Percentiles rank a stretch among this genome's conserved stretches.
Evolutionary conservation across 2,329 filamentous ascomycete genomes (phyloP).

Genomic region (Colletotrichum sp.): DNA sequence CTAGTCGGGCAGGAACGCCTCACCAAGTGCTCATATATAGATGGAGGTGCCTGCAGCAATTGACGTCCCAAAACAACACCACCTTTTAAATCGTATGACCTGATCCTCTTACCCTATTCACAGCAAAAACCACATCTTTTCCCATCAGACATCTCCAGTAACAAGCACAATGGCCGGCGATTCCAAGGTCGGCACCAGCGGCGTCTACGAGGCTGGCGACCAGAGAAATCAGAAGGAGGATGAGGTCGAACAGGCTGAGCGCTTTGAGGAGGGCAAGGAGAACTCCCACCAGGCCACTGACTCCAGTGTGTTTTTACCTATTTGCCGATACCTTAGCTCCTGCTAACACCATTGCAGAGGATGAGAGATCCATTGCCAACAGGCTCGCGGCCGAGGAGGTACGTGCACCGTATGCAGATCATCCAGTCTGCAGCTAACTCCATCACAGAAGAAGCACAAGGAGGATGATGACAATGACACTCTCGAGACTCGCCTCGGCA

Average conservation of each 20-base stretch:
- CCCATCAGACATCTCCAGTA: not conserved
- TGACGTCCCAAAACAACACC: not conserved
- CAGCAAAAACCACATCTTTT: not conserved
- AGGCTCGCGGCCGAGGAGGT: conserved; percentile 68
- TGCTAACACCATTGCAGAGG: conserved; percentile 53
- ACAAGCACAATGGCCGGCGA: conserved; percentile 37
- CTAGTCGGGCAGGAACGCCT: not conserved
- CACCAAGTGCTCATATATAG: not conserved
- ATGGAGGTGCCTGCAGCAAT: too few species aligned
- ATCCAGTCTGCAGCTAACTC: not conserved
- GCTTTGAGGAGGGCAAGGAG: conserved; percentile 74
- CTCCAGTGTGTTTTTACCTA: conserved; percentile 62
- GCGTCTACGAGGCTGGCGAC: conserved; percentile 77
- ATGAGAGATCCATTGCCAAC: conserved; percentile 74
- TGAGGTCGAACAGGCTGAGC: conserved; percentile 47
- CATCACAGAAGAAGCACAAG: conserved; percentile 6
- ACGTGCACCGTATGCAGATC: conserved; percentile 25
- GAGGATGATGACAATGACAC: conserved; percentile 33
- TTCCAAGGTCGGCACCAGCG: conserved; percentile 69
- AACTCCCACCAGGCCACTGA: conserved; percentile 73
- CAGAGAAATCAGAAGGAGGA: conserved; percentile 68
- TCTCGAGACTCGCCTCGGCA: conserved; percentile 41
- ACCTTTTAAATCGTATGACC: not conserved
- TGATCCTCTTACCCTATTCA: not conserved
- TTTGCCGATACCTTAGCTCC: not conserved